Base-by-base conservation (phyloP, 495 filamentous ascomycete species). In the Aspergillus olivimuriae region DNA sequence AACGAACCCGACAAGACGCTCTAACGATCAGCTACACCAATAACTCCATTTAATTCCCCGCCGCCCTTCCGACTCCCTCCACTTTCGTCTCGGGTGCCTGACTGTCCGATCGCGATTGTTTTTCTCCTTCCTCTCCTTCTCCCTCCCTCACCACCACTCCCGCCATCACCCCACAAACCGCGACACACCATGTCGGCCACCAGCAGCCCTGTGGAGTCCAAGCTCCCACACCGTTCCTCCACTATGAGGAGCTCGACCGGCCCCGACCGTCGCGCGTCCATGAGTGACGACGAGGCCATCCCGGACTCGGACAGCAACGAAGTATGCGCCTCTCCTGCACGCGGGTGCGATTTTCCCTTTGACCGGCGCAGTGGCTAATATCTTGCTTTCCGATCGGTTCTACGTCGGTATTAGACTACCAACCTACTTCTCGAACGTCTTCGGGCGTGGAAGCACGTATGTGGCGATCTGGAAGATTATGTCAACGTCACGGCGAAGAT, bases 391-490 rank as follows among this genome's bases (percentile, higher is more conserved):
- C 33, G n/a, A n/a, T n/a, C n/a, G n/a, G n/a, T n/a, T n/a, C n/a
- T n/a, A n/a, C n/a, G n/a, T n/a, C n/a, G n/a, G n/a, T n/a, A n/a
- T 3, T 47, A 91, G 77, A 84, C 84, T 10, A 81, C 84, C 31
- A 82, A 76, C 41, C 73, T 96, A 18, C 80, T 98, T 39, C 68
- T 83, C 15, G 84, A 97, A 66, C 81, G 92, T 43, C 74, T 97
- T 42, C 81, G 81, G 50, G 94, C 94, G 24, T 98, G 87, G 86
- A 98, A 96, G 58, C 94, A 98, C 60, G 87, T 88, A 48, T 85
- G 88, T 41, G 85, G 70, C 41, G 90, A 95, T 60, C 67, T 98
- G 20, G 89, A 96, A 63, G 86, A 90, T 39, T 98, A 96, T 59
- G 76, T 98, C 48, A 62, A 68, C 30, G 79, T 82, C 9, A 87